These are phyloP conservation scores for Monosporascus sp. DNA, from an alignment of 2,329 filamentous ascomycete genomes.

Conservation along the genomic window DNA sequence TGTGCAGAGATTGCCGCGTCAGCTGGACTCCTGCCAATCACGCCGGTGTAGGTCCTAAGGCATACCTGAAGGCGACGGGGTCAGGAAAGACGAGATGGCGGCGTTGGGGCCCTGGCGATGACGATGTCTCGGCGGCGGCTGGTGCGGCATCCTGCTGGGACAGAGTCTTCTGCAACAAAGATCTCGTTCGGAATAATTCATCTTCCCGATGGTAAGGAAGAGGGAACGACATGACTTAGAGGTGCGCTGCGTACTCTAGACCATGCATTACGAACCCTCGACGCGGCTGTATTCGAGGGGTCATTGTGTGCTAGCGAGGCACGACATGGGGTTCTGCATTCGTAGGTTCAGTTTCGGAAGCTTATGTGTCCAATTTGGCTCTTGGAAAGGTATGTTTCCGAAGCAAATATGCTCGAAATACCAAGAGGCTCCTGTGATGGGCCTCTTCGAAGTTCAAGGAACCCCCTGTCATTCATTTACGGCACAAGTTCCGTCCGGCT, in stretches of 20 bases:
- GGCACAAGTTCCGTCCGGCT: not conserved
- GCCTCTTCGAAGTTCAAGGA: too few species aligned
- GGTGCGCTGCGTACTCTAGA: constrained; percentile 1
- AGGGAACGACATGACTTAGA: constrained; percentile 27
- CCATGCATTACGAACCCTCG: constrained; percentile 17
- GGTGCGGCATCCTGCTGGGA: constrained; percentile 19
- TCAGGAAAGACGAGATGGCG: constrained; percentile 54
- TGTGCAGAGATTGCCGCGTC: constrained; percentile 18
- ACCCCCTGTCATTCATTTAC: too few species aligned
- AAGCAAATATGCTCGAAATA: too few species aligned
- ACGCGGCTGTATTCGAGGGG: constrained; percentile 10
- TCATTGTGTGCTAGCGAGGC: constrained; percentile 15
- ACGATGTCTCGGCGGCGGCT: constrained; percentile 12
- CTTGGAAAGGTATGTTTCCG: too few species aligned
- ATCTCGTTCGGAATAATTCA: constrained; percentile 29
- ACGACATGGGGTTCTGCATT: constrained; percentile 8
- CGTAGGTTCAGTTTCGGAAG: not conserved
- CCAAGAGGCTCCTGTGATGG: too few species aligned
- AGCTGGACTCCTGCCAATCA: not conserved
- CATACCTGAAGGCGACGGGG: constrained; percentile 51
- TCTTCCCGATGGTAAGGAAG: constrained; percentile 32
- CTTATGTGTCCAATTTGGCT: too few species aligned
- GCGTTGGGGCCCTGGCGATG: constrained; percentile 26
- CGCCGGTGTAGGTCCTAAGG: not conserved
- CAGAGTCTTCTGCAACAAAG: constrained; percentile 23